Percentiles rank a stretch among this genome's conserved stretches.
Conservation (phyloP, 2,329 filamentous ascomycete genomes). For the Corinectria fuckeliana region DNA sequence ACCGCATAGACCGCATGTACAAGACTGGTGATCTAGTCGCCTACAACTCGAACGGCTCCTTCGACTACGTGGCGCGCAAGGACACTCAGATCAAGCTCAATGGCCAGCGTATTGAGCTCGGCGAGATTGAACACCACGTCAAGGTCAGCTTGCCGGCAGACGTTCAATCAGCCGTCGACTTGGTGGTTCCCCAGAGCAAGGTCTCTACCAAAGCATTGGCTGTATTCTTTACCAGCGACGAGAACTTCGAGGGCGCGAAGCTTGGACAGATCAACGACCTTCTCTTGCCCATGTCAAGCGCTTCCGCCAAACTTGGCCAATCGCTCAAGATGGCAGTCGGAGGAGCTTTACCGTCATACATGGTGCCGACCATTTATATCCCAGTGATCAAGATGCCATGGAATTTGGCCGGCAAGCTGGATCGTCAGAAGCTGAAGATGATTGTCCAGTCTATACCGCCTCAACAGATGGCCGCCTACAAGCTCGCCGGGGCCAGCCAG, state of each 20-base stretch:
- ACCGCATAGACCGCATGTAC: slow-evolving; percentile 41
- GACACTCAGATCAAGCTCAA: slow-evolving; percentile 66
- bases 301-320: not conserved
- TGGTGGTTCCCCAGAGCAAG: slow-evolving; percentile 48
- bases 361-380: slow-evolving; percentile 51
- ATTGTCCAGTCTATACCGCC: slow-evolving; percentile 16
- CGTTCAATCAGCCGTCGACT: slow-evolving; percentile 52
- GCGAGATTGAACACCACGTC: slow-evolving; percentile 52
- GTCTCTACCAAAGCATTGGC: slow-evolving; percentile 26
- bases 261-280: not conserved
- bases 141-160: slow-evolving; percentile 46
- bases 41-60: slow-evolving; percentile 49
- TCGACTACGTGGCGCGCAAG: slow-evolving; percentile 58
- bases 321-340: slow-evolving; percentile 22
- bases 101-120: slow-evolving; percentile 63
- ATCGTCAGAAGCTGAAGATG: slow-evolving; percentile 47
- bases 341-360: slow-evolving; percentile 40
- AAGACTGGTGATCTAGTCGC: slow-evolving; percentile 57
- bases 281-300: slow-evolving; percentile 17
- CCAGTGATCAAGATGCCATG: slow-evolving; percentile 49
- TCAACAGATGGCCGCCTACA: slow-evolving; percentile 19
- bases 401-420: slow-evolving; percentile 51
- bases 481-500: slow-evolving; percentile 21
- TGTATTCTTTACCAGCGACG: slow-evolving; percentile 25
- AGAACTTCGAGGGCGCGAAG: not conserved